Percentiles rank a stretch among this genome's conserved stretches.
Evolutionary conservation across 148 eudicot genomes (phyloP).

Genomic region (Suaeda aralocaspica): DNA sequence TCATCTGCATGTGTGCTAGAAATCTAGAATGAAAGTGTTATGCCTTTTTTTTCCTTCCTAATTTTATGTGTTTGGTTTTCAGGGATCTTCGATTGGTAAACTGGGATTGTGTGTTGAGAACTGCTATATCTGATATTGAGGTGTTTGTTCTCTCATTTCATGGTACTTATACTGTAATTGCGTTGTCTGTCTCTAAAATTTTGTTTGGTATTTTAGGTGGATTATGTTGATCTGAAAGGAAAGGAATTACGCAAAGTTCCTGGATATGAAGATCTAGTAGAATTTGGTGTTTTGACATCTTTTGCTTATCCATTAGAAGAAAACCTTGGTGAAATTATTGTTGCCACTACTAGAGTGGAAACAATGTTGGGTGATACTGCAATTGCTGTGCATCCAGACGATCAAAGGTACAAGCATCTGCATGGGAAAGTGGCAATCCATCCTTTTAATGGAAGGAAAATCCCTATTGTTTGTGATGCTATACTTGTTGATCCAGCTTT

Average conservation of each 20-base stretch:
- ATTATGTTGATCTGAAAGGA: constrained; percentile 73
- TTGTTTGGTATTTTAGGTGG: constrained; percentile 55
- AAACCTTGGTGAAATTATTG: constrained; percentile 73
- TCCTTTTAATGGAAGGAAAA: constrained; percentile 85
- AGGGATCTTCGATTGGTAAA: constrained; percentile 84
- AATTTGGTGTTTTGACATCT: constrained; percentile 84
- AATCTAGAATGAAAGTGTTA: neutral
- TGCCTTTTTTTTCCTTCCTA: neutral
- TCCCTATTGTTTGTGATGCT: constrained; percentile 78
- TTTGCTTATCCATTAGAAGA: constrained; percentile 91
- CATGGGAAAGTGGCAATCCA: constrained; percentile 83
- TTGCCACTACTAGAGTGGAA: constrained; percentile 95
- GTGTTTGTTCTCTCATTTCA: constrained; percentile 25
- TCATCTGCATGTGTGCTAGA: neutral
- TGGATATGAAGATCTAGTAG: constrained; percentile 64
- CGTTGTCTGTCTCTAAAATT: constrained; percentile 12
- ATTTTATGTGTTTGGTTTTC: constrained; percentile 10
- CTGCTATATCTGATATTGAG: constrained; percentile 96
- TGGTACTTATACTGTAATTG: neutral
- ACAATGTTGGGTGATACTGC: constrained; percentile 99
- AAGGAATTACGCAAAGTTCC: constrained; percentile 70
- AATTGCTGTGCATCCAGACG: constrained; percentile 88
- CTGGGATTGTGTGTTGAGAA: constrained; percentile 92
- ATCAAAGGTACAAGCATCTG: constrained; percentile 70
- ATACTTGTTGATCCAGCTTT: constrained; percentile 76